Evolutionary conservation across 495 filamentous ascomycete species (phyloP).

Genomic region (Penicillium silybi): DNA sequence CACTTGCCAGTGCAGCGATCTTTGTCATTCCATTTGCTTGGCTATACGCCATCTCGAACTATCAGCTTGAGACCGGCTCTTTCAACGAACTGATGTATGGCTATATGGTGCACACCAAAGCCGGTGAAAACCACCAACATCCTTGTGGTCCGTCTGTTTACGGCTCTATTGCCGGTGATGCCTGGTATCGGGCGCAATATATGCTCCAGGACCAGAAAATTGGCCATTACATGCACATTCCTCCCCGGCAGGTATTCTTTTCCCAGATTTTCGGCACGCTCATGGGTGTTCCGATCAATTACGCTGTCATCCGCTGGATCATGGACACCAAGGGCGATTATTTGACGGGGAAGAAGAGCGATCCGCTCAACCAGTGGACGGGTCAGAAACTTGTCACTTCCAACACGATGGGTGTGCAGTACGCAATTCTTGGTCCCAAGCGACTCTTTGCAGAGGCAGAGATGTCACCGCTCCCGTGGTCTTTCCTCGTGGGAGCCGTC

Average conservation of each 20-base stretch:
- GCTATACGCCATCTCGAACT: slow-evolving; percentile 55
- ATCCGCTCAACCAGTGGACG: slow-evolving; percentile 56
- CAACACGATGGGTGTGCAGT: slow-evolving; percentile 51
- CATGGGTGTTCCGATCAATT: slow-evolving; percentile 41
- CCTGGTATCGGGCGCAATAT: slow-evolving; percentile 51
- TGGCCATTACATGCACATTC: slow-evolving; percentile 46
- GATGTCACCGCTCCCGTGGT: slow-evolving; percentile 49
- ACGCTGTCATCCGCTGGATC: slow-evolving; percentile 44
- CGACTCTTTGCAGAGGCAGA: slow-evolving; percentile 48
- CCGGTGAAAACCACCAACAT: slow-evolving; percentile 39
- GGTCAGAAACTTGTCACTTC: slow-evolving; percentile 43
- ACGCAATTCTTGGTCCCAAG: slow-evolving; percentile 52
- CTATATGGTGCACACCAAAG: slow-evolving; percentile 49
- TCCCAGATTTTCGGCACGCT: slow-evolving; percentile 42
- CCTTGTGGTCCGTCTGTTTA: slow-evolving; percentile 52
- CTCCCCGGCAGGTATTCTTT: slow-evolving; percentile 40
- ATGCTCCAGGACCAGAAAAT: slow-evolving; percentile 49
- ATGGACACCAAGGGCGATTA: slow-evolving; percentile 50
- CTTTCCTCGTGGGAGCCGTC: slow-evolving; percentile 52
- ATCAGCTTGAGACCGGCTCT: slow-evolving; percentile 48
- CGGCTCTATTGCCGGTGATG: slow-evolving; percentile 46
- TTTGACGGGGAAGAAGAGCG: slow-evolving; percentile 43
- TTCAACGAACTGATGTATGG: slow-evolving; percentile 57
- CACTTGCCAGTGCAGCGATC: slow-evolving; percentile 44
- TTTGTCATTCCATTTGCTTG: slow-evolving; percentile 52